Conservation (phyloP, 2,329 filamentous ascomycete species). For the Metarhizium sp. region DNA sequence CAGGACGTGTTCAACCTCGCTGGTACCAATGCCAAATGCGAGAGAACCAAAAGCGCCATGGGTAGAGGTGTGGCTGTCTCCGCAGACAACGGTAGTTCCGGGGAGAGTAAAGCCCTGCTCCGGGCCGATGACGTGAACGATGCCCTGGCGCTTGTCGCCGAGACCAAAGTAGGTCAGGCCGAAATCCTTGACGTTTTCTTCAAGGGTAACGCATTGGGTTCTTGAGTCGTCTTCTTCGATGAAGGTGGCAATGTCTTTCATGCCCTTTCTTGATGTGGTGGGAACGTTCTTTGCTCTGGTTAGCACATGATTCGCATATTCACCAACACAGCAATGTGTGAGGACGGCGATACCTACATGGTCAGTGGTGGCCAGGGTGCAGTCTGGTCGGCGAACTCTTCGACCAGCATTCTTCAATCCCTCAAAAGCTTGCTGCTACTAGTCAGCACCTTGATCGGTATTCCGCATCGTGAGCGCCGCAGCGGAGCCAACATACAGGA, state of each 20-base stretch:
- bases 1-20: conserved; percentile 96
- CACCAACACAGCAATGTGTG: no score
- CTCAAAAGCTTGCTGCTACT: conserved; percentile 81
- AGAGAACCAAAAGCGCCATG: conserved; percentile 94
- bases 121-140: conserved; percentile 95
- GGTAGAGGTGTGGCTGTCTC: conserved; percentile 96
- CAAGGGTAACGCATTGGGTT: conserved; percentile 87
- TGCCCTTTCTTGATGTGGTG: conserved; percentile 79
- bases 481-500: conserved; percentile 49
- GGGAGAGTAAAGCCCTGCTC: conserved; percentile 98
- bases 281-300: conserved; percentile 66
- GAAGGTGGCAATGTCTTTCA: conserved; percentile 90
- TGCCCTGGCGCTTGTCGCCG: conserved; percentile 92
- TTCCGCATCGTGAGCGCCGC: conserved; percentile 1
- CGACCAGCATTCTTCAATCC: conserved; percentile 83
- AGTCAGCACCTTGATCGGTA: background rate
- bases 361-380: conserved; percentile 92
- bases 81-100: conserved; percentile 92
- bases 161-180: conserved; percentile 96
- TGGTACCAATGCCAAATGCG: conserved; percentile 95
- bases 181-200: conserved; percentile 96
- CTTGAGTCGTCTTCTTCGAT: conserved; percentile 92
- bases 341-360: conserved; percentile 55
- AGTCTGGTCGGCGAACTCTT: conserved; percentile 85
- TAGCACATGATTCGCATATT: conserved; percentile 5